Conservation (phyloP, 371 early-diverging fungal genomes). For the Mucor piriformis region DNA sequence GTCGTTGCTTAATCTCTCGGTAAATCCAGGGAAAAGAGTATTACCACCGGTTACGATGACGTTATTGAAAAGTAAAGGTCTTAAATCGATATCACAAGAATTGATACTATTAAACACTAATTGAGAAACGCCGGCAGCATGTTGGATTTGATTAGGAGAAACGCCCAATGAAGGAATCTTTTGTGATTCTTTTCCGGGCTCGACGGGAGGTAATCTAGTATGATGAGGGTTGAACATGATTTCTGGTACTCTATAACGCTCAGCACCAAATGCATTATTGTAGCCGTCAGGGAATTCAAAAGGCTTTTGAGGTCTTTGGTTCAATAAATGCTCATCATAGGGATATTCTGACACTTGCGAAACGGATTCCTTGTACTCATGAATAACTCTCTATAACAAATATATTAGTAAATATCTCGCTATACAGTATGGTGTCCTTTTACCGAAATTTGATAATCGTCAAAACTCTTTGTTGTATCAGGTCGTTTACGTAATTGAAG, state of each 20-base stretch:
- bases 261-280: constrained; percentile 78
- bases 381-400: constrained; percentile 56
- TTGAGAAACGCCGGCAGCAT: constrained; percentile 63
- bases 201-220: constrained; percentile 20
- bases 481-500: constrained; percentile 58
- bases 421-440: not conserved
- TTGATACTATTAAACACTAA: constrained; percentile 72
- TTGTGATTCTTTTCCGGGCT: constrained; percentile 21
- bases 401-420: not conserved
- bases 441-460: constrained; percentile 70
- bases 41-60: constrained; percentile 92
- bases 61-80: constrained; percentile 77
- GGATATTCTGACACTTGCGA: constrained; percentile 81
- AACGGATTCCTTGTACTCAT: constrained; percentile 93
- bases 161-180: constrained; percentile 32
- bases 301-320: constrained; percentile 69
- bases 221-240: constrained; percentile 63
- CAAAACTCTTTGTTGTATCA: constrained; percentile 68
- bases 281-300: constrained; percentile 97
- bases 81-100: constrained; percentile 86
- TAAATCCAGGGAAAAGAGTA: constrained; percentile 84
- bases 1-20: constrained; percentile 81
- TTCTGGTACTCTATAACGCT: constrained; percentile 85
- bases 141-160: constrained; percentile 40
- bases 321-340: constrained; percentile 61